Conservation (phyloP, 2,329 filamentous ascomycete species). For the Pezicula neosporulosa region DNA sequence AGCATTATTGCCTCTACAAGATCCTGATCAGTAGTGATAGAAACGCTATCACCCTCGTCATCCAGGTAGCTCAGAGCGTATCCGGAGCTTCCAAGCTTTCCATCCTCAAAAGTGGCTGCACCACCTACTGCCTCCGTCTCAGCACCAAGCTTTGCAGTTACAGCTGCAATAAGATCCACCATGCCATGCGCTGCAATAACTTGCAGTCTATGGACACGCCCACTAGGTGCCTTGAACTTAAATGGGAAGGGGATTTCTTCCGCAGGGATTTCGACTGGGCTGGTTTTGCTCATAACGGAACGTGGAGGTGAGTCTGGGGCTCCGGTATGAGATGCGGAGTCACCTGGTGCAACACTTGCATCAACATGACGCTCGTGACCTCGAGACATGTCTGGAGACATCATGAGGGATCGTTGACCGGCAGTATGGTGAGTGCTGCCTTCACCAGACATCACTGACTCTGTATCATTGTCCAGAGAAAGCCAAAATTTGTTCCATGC, state of each 20-base stretch:
- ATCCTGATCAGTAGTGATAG: conserved; percentile 93
- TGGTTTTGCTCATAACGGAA: conserved; percentile 44
- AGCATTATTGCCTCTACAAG: conserved; percentile 85
- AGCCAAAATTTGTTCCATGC: conserved; percentile 99
- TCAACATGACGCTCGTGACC: conserved; percentile 58
- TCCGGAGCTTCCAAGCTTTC: conserved; percentile 70
- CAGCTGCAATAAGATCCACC: conserved; percentile 70
- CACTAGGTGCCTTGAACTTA: conserved; percentile 98
- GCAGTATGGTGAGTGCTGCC: conserved; percentile 68
- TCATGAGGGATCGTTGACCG: conserved; percentile 64
- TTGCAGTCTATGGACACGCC: conserved; percentile 89
- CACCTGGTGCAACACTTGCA: conserved; percentile 86
- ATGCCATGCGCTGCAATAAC: conserved; percentile 79
- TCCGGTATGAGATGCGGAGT: conserved; percentile 91
- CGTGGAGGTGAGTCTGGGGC: conserved; percentile 69
- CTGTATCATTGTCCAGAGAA: conserved; percentile 82
- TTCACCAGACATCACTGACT: conserved; percentile 93
- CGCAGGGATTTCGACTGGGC: conserved; percentile 51
- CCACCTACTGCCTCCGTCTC: conserved; percentile 86
- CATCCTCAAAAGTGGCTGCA: conserved; percentile 71
- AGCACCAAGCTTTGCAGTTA: conserved; percentile 78
- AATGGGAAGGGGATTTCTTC: conserved; percentile 86
- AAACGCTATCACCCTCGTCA: conserved; percentile 94
- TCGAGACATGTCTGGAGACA: conserved; percentile 74
- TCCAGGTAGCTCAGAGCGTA: conserved; percentile 95